phyloP scores from a whole-genome alignment of 139 green algal genomes.

The Tetraselmis striata region DNA sequence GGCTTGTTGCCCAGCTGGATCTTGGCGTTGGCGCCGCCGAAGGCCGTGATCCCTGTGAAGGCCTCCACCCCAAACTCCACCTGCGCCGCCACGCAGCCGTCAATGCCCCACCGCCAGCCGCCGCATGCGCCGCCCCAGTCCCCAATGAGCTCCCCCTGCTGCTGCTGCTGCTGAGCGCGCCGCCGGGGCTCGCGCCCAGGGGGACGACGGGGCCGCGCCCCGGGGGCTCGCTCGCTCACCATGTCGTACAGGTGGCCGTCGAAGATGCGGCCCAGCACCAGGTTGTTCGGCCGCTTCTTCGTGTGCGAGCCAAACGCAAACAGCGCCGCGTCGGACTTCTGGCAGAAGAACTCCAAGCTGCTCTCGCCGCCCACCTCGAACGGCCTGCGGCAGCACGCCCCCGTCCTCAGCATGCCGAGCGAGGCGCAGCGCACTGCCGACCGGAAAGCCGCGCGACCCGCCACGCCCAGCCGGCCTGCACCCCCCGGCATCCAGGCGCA shows the following conservation, averaged over 20 bases:
- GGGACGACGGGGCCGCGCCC: too few relatives aligned
- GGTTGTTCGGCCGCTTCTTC: slow-evolving; percentile 96
- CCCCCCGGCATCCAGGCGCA: too few relatives aligned
- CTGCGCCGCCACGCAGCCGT: not conserved
- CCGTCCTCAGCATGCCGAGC: not conserved
- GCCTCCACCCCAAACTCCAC: slow-evolving; percentile 69
- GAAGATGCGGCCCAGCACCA: slow-evolving; percentile 85
- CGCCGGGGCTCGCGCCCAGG: too few relatives aligned
- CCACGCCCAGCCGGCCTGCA: too few relatives aligned
- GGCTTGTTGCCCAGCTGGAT: slow-evolving; percentile 61
- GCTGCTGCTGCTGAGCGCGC: too few relatives aligned
- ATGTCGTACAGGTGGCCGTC: slow-evolving; percentile 83
- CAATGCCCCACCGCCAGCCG: too few relatives aligned
- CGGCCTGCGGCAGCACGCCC: slow-evolving; percentile 21
- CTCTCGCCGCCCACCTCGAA: slow-evolving; percentile 82
- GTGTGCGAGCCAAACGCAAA: slow-evolving; percentile 79
- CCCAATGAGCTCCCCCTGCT: too few relatives aligned
- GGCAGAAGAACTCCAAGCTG: slow-evolving; percentile 63
- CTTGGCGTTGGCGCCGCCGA: slow-evolving; percentile 19
- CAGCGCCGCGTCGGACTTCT: slow-evolving; percentile 54
- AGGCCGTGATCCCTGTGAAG: slow-evolving; percentile 45
- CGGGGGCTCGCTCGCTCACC: slow-evolving; percentile 30
- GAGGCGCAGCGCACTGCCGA: too few relatives aligned
- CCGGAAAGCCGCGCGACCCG: too few relatives aligned
- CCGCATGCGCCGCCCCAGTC: too few relatives aligned